Percentiles rank a stretch among this genome's conserved stretches.
These are phyloP conservation scores for Aspergillus ibericus DNA, from an alignment of 2,329 filamentous ascomycete species.

Conservation along the genomic window DNA sequence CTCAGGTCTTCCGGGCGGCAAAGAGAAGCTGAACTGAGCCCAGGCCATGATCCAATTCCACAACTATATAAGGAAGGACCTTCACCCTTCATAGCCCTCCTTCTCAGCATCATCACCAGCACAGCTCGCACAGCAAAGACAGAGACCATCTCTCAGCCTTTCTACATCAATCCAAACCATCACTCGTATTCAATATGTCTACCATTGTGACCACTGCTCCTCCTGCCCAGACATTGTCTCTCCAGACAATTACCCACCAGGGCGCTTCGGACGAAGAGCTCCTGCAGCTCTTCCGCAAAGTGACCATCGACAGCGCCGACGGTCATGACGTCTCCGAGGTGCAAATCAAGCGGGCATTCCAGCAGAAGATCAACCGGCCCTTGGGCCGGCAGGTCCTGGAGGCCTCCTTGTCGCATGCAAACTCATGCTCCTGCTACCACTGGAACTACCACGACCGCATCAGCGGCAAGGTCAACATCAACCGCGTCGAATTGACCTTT, in stretches of 20 bases:
- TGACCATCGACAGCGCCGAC: constrained; percentile 1
- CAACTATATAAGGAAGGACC: background rate
- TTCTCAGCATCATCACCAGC: background rate
- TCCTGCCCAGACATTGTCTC: background rate
- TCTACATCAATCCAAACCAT: background rate
- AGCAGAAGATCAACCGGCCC: constrained; percentile 3
- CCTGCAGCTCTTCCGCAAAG: background rate
- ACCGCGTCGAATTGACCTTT: constrained; percentile 1
- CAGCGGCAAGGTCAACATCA: constrained; percentile 2
- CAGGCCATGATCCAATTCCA: background rate
- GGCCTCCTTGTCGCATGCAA: background rate
- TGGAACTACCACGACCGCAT: constrained; percentile 6
- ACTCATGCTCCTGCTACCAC: constrained; percentile 3
- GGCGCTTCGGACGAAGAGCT: constrained; percentile 3
- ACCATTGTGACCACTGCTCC: constrained; percentile 1
- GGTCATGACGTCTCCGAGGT: constrained; percentile 5
- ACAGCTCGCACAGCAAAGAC: background rate
- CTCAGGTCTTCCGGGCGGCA: background rate
- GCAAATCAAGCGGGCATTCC: constrained; percentile 5
- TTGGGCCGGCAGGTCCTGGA: constrained; percentile 6
- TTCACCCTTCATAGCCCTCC: background rate
- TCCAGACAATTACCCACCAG: background rate
- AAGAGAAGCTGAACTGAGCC: background rate
- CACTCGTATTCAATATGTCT: background rate
- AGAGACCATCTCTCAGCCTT: background rate